These are phyloP conservation scores for Phycomyces nitens DNA, from an alignment of 192 early-diverging fungal species.

Conservation along the genomic window DNA sequence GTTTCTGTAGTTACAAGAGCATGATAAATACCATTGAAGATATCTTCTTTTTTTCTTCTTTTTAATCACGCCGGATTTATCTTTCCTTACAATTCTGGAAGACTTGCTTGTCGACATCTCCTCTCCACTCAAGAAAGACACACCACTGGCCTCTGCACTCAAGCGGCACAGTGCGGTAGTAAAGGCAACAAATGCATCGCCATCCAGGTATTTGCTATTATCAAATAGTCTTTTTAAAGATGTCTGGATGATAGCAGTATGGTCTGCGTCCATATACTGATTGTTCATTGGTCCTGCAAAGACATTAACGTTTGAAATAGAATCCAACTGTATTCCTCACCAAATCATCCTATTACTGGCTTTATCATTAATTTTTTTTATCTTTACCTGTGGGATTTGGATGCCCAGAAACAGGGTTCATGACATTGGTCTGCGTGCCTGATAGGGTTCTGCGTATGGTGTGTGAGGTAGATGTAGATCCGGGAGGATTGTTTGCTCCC, in stretches of 20 bases:
- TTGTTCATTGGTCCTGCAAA: background rate
- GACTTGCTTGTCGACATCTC: slow-evolving; percentile 5
- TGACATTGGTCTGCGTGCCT: background rate
- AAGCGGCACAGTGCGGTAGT: slow-evolving; percentile 64
- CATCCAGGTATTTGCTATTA: slow-evolving; percentile 53
- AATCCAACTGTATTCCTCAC: background rate
- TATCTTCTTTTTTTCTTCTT: too few relatives aligned
- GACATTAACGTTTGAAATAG: background rate
- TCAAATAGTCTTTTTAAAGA: slow-evolving; percentile 72
- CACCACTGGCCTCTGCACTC: slow-evolving; percentile 47
- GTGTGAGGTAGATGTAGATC: background rate
- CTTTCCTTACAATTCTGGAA: slow-evolving; percentile 21
- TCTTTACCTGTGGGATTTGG: background rate
- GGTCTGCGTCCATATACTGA: slow-evolving; percentile 32
- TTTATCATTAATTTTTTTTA: background rate
- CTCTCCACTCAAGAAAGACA: slow-evolving; percentile 39
- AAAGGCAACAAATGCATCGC: slow-evolving; percentile 61
- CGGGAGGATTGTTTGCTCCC: slow-evolving; percentile 2
- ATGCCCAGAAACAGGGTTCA: background rate
- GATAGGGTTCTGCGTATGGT: slow-evolving; percentile 15
- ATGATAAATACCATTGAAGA: background rate
- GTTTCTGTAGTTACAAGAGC: slow-evolving; percentile 40
- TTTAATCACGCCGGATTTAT: background rate
- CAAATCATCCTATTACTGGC: background rate
- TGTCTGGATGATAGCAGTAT: slow-evolving; percentile 43